Base-by-base conservation (phyloP, 495 filamentous ascomycete genomes). In the Eremomyces bilateralis region DNA sequence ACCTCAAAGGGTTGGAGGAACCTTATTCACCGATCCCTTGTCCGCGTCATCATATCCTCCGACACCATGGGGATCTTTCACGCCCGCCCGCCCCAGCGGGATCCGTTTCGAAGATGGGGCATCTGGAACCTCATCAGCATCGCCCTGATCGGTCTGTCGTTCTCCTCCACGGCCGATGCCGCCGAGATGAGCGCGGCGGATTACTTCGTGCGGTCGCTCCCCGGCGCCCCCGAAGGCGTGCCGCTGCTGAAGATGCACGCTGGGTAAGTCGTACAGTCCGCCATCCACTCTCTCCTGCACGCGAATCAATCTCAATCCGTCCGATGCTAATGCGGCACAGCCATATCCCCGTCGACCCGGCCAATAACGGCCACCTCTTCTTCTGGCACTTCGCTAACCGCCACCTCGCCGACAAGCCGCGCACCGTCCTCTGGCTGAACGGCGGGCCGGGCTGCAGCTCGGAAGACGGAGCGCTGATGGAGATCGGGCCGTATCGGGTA, bases 341-440 rank as follows among this genome's bases (percentile, higher is more conserved):
- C 15, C 90, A 94, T 49, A 74, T 97, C 53, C 83, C 92, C 53
- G 70, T 97, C 46, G 76, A 76, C 38, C 62, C 73, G 4, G 68
- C 76, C 38, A 64, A 70, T 45, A 80, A 93, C 53, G 85, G 84
- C 35, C 84, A 95, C 53, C 59, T 97, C 1, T 97, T 94, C 63
- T 97, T 95, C 59, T 97, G 88, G 88, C 81, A 91, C 48, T 93
- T 73, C 48, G 73, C 92, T 49, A 95, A 94, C 49, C 69, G 77
- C 34, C 85, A 95, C 48, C 92, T 95, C 38, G 88, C 82, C 22
- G 80, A 94, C 50, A 69, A 67, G 41, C 80, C 90, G 50, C 71
- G 85, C 19, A 93, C 88, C 0, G 79, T 97, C 3, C 76, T 97
- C 47, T 97, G 88, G 88, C 58, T 97, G 28, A 97, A 97, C 51